Percentiles rank a stretch among this genome's conserved stretches.
Conservation (phyloP, 495 filamentous ascomycete species). For the Penicillium manginii region DNA sequence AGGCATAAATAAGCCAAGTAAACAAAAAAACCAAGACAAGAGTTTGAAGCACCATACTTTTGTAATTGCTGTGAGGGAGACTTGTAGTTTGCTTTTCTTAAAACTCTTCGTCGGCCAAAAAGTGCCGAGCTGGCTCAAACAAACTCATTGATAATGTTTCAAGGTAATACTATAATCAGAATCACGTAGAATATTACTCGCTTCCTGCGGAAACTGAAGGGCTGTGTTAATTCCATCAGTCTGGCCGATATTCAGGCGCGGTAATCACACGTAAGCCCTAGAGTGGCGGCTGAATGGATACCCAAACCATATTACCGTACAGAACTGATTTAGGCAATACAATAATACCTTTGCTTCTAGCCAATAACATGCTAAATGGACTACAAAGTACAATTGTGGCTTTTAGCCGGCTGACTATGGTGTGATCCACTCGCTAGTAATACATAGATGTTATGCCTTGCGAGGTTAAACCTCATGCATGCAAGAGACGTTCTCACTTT, state of each 20-base stretch:
- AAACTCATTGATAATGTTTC: not conserved
- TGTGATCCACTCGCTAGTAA: not conserved
- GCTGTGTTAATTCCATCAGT: not conserved
- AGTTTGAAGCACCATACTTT: not conserved
- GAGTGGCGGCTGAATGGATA: not conserved
- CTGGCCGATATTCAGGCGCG: not conserved
- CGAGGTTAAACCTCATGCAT: not conserved
- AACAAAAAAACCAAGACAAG: not conserved
- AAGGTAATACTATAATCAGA: not conserved
- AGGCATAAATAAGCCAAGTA: not conserved
- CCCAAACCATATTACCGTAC: constrained; percentile 2
- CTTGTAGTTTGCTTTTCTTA: not conserved
- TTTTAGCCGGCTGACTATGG: not conserved
- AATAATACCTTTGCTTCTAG: not conserved
- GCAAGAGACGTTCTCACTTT: constrained; percentile 1
- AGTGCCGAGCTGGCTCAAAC: not conserved
- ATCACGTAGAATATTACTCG: not conserved
- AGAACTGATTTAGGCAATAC: not conserved
- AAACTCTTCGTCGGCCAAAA: not conserved
- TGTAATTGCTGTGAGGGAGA: not conserved
- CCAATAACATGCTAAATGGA: not conserved
- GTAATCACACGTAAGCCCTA: not conserved
- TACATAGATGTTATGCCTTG: not conserved
- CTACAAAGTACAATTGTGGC: not conserved
- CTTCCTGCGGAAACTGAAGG: not conserved